Percentiles rank a stretch among this genome's conserved stretches.
phyloP scores from a whole-genome alignment of 2,329 filamentous ascomycete species.

The Plectosphaerella sp. region DNA sequence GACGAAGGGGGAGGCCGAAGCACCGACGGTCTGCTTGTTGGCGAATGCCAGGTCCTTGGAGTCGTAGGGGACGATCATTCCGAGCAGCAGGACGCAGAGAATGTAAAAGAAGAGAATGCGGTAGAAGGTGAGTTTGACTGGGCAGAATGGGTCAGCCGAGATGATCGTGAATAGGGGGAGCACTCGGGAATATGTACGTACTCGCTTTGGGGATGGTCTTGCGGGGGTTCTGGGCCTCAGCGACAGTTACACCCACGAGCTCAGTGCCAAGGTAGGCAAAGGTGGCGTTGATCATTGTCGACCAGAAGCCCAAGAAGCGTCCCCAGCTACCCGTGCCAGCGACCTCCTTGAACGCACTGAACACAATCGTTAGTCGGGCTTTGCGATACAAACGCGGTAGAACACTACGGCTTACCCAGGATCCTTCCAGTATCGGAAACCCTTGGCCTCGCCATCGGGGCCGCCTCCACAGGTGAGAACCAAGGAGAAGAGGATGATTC shows the following conservation, averaged over 20 bases:
- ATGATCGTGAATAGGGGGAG: not conserved
- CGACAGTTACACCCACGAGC: constrained; percentile 72
- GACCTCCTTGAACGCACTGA: constrained; percentile 44
- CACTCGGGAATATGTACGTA: not conserved
- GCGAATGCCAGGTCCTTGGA: constrained; percentile 54
- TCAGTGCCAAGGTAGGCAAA: constrained; percentile 78
- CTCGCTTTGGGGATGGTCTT: constrained; percentile 70
- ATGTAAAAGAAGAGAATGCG: constrained; percentile 80
- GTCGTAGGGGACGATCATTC: constrained; percentile 74
- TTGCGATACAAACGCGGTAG: not conserved
- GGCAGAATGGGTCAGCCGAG: not conserved
- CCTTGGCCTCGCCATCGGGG: constrained; percentile 55
- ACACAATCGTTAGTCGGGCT: constrained; percentile 1
- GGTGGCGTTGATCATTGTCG: constrained; percentile 68
- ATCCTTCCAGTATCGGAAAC: constrained; percentile 62
- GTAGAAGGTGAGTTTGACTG: constrained; percentile 71
- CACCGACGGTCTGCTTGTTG: constrained; percentile 42
- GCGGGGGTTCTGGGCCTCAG: constrained; percentile 75
- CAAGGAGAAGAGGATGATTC: constrained; percentile 61
- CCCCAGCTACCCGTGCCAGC: constrained; percentile 37
- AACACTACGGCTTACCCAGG: constrained; percentile 40
- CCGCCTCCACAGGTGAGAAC: constrained; percentile 63
- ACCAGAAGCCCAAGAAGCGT: constrained; percentile 62
- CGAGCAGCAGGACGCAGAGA: constrained; percentile 67
- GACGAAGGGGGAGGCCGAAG: constrained; percentile 69